phyloP scores from a whole-genome alignment of 164 flowering plant species.

The Warburgia ugandensis region DNA sequence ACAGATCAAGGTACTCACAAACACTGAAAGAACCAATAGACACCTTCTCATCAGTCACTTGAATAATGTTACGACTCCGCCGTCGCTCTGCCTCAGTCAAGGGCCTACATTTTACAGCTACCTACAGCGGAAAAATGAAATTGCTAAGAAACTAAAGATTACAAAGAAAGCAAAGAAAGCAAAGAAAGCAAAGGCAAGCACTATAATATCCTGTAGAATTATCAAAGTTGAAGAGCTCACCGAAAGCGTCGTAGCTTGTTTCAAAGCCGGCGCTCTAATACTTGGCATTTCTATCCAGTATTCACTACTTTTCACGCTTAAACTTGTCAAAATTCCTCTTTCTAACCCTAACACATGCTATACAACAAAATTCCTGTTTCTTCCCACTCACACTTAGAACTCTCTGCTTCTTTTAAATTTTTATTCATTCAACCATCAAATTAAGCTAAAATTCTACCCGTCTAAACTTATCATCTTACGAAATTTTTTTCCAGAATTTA shows the following conservation, averaged over 20 bases:
- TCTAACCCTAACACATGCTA: background rate
- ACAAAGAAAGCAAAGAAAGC: background rate
- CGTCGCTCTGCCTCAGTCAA: slow-evolving; percentile 36
- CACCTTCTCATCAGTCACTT: slow-evolving; percentile 65
- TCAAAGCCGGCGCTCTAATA: slow-evolving; percentile 66
- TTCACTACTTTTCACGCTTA: background rate
- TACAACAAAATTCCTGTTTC: background rate
- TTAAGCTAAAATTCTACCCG: too few relatives aligned
- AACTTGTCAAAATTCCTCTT: background rate
- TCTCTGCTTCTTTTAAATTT: too few relatives aligned
- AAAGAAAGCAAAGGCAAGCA: too few relatives aligned
- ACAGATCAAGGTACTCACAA: too few relatives aligned
- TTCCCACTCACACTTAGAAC: too few relatives aligned
- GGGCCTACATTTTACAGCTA: slow-evolving; percentile 85
- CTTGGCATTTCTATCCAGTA: slow-evolving; percentile 52
- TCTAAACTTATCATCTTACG: too few relatives aligned
- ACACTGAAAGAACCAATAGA: background rate
- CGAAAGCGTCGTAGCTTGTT: slow-evolving; percentile 59
- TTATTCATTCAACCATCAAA: too few relatives aligned
- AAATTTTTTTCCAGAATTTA: too few relatives aligned
- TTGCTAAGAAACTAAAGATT: too few relatives aligned
- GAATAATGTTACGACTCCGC: slow-evolving; percentile 52
- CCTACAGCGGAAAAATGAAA: slow-evolving; percentile 30
- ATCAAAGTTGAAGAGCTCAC: slow-evolving; percentile 27
- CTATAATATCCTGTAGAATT: background rate